Evolutionary conservation across 768 basidiomycete species (phyloP), one percentile per base, ranked within the genome.

Genomic region (Porphyrellus cyaneotinctus): DNA sequence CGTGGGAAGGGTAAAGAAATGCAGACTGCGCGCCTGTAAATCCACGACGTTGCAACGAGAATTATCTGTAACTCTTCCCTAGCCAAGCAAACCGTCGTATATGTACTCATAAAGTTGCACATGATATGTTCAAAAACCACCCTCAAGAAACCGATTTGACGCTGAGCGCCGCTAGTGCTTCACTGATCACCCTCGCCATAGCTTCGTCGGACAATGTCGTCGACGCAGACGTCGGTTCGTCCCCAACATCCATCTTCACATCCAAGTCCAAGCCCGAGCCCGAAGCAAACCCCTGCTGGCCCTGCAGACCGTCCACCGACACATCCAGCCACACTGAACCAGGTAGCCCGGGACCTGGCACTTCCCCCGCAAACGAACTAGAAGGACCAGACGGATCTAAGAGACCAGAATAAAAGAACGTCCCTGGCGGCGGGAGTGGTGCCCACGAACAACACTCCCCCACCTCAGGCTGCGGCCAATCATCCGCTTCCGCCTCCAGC

Each of bases 381-480:
- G 42, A n/a, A 3, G 10, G n/a, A 28, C 9, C 9, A 4, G 22
- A 3, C 4, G 12, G 6, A 12, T n/a, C 32, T 32, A 31, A 33
- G n/a, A 23, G 4, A 22, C 43, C 18, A 30, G 22, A 18, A 20
- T 22, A 18, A 12, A 23, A 41, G 46, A n/a, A 8, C 18, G 30
- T 4, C 14, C 43, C 49, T 0, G 43, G 47, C 14, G 63, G 56
- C 12, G 28, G 38, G 1, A 43, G 46, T 6, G 64, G 58, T 24
- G 32, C 59, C 69, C 67, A 69, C 51, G 54, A 49, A 31, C 67
- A 69, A 32, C 36, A 59, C 43, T 70, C 69, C 4, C 69, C 68
- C 12, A 70, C 63, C n/a, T 50, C 69, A 0, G 68, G 68, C 46
- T 69, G 68, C 2, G 68, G 68, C 68, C 68, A 69, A n/a, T 50